Evolutionary conservation across 768 basidiomycete genomes (phyloP), one percentile per base, ranked within the genome.

Genomic region (Phylloporus sp.): DNA sequence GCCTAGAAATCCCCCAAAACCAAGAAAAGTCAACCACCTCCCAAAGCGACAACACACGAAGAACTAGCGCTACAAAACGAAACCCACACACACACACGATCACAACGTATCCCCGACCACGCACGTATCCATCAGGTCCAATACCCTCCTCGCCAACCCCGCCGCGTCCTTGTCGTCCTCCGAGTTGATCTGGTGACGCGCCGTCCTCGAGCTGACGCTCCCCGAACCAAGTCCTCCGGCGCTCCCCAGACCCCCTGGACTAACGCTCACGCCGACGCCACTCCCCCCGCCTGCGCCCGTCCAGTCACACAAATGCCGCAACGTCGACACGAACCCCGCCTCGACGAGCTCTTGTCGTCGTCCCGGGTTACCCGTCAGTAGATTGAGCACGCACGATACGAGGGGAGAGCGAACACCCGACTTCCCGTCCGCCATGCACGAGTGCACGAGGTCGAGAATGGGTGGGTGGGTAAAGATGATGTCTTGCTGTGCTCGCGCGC

Each of bases 101-200:
- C 53, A 64, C 26, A 51, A 21, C 43, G 59, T 31, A 40, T 64
- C 59, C 43, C 52, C 60, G n/a, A 65, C 55, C 34, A 13, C 47
- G 23, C 44, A 53, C 43, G 57, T 58, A 44, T 75, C 74, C 44
- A 76, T 62, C 46, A 66, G 60, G n/a, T 78, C 75, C 60, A 87
- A 56, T 41, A 84, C 81, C 35, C 67, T 60, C 57, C 76, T 69
- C 39, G 84, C 84, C 44, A 71, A 63, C 38, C 73, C 74, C 42
- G 78, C 72, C 15, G 84, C 78, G 48, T 83, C 79, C 57, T 68
- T 69, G 57, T 85, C 82, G 31, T 80, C 80, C 49, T 83, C 82
- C 46, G 75, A 64, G 14, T 70, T 67, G 43, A 71, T 68, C 43
- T 65, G 67, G 39, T 71, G 63, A 26, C 57, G 47, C 41, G n/a